Evolutionary conservation across 768 basidiomycete species (phyloP).

Genomic region (Cystofilobasidium ferigula): DNA sequence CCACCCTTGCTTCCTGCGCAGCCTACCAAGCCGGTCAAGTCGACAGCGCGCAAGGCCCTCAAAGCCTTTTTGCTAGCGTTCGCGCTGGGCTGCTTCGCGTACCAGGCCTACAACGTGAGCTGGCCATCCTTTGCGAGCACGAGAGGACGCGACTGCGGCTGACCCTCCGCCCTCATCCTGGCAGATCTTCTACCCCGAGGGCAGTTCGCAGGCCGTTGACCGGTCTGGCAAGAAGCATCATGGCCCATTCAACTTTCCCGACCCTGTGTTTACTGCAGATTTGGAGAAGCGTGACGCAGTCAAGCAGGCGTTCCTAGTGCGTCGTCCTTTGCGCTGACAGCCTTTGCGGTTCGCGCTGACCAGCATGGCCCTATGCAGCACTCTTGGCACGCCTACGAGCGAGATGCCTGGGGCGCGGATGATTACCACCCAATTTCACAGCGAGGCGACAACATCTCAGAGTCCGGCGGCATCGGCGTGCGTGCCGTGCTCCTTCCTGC

Average conservation of each 20-base stretch:
- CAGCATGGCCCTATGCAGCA: slow-evolving; percentile 45
- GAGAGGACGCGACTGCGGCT: not conserved
- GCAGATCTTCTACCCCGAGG: not conserved
- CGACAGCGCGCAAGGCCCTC: not conserved
- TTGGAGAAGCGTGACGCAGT: slow-evolving; percentile 55
- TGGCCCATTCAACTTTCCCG: slow-evolving; percentile 13
- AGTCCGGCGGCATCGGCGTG: slow-evolving; percentile 58
- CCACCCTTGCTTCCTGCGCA: not conserved
- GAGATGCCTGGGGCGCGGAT: slow-evolving; percentile 65
- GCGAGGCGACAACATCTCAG: slow-evolving; percentile 64
- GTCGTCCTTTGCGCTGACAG: slow-evolving; percentile 25
- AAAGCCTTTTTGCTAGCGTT: not conserved
- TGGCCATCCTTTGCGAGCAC: not conserved
- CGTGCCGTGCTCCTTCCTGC: not conserved
- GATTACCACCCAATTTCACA: slow-evolving; percentile 73
- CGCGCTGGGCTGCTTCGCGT: not conserved
- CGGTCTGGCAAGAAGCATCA: not conserved
- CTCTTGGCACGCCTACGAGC: slow-evolving; percentile 76
- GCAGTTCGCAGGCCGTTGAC: not conserved
- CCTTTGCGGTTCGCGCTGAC: not conserved
- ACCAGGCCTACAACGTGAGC: slow-evolving; percentile 11
- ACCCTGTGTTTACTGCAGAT: slow-evolving; percentile 46
- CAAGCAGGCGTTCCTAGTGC: slow-evolving; percentile 66
- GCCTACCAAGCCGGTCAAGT: not conserved
- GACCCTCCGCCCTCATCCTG: not conserved